Evolutionary conservation across 306 rosid species (phyloP).

Genomic region (Coriaria nepalensis): DNA sequence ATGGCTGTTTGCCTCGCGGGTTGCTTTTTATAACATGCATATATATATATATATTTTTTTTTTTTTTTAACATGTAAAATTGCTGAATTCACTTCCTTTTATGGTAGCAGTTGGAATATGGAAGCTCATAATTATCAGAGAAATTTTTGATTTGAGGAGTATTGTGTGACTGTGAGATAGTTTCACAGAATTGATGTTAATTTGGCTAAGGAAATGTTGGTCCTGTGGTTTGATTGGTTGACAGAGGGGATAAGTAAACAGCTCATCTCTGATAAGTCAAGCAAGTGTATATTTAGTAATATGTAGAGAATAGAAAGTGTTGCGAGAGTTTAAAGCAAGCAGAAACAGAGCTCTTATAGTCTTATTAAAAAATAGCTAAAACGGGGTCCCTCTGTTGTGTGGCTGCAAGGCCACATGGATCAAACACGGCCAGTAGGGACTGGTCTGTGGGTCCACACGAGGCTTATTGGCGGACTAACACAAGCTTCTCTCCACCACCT

Average conservation of each 20-base stretch:
- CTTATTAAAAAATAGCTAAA: slow-evolving; percentile 53
- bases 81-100: not conserved
- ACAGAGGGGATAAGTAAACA: not conserved
- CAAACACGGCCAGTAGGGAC: slow-evolving; percentile 71
- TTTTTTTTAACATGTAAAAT: not conserved
- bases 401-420: slow-evolving; percentile 99
- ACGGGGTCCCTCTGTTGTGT: slow-evolving; percentile 99
- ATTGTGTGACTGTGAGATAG: not conserved
- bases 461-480: slow-evolving; percentile 85
- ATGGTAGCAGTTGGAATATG: not conserved
- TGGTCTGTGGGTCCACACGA: slow-evolving; percentile 87
- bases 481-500: slow-evolving; percentile 73
- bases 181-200: not conserved
- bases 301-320: slow-evolving; percentile 11
- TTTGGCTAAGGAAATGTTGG: slow-evolving; percentile 1
- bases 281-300: too few relatives aligned
- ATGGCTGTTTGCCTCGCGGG: not conserved
- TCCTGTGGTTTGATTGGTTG: not conserved
- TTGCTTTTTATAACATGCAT: not conserved
- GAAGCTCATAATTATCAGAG: not conserved
- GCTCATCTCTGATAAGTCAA: too few relatives aligned
- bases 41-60: not conserved
- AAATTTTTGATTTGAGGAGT: not conserved
- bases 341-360: slow-evolving; percentile 19
- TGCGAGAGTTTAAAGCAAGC: slow-evolving; percentile 22